These are phyloP conservation scores for Taiozyma sp. DNA, from an alignment of 1,139 yeast genomes.

Conservation along the genomic window DNA sequence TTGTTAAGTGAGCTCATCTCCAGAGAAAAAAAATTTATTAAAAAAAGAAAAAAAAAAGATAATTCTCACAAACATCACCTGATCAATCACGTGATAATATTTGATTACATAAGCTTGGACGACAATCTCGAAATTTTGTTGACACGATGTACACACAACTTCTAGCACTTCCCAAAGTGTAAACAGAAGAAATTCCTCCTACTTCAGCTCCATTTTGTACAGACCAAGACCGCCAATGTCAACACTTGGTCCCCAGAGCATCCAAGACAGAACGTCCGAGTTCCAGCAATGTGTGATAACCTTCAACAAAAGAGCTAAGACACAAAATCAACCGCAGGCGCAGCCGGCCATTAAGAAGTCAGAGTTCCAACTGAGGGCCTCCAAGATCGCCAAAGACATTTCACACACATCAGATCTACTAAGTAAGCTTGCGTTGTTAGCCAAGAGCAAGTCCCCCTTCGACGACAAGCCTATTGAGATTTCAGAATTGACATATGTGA, in stretches of 20 bases:
- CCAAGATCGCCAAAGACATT: conserved; percentile 82
- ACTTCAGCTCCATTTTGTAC: not conserved
- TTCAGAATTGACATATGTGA: conserved; percentile 85
- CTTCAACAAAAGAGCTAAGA: conserved; percentile 49
- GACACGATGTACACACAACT: not conserved
- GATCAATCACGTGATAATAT: not conserved
- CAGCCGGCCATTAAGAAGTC: conserved; percentile 36
- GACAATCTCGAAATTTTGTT: not conserved
- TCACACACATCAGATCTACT: conserved; percentile 83
- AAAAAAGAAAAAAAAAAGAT: conserved; percentile 1
- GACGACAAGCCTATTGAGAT: conserved; percentile 95
- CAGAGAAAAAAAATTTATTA: not conserved
- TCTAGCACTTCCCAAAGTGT: not conserved
- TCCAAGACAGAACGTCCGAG: conserved; percentile 80
- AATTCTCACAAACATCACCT: not conserved
- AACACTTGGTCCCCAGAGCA: conserved; percentile 14
- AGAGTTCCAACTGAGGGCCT: conserved; percentile 77
- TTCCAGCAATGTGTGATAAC: conserved; percentile 81
- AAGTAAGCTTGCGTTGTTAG: conserved; percentile 74
- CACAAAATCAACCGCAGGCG: conserved; percentile 26
- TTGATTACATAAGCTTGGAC: not conserved
- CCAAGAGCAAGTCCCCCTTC: conserved; percentile 87
- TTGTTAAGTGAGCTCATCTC: not conserved
- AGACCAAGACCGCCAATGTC: not conserved
- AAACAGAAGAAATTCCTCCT: not conserved